Evolutionary conservation across 441 rosid species (phyloP).

Genomic region (Pelargonium australe): DNA sequence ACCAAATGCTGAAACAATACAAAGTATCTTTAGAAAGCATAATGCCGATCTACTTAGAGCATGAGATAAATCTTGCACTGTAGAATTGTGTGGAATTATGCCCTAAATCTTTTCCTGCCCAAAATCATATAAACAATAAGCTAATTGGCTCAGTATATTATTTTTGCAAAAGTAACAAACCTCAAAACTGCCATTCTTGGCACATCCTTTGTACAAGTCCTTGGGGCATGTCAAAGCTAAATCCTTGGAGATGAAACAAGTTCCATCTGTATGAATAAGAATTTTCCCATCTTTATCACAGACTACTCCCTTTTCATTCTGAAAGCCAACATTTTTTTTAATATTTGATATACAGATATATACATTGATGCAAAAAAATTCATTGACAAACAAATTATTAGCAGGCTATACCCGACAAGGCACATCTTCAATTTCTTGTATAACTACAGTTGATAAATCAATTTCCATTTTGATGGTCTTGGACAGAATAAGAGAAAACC

Average conservation of each 20-base stretch:
- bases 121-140: neutral
- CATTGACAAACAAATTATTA: conserved; percentile 4
- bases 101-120: neutral
- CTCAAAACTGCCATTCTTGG: conserved; percentile 24
- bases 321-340: conserved; percentile 8
- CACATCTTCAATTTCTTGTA: conserved; percentile 32
- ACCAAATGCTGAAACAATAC: neutral
- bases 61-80: neutral
- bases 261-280: conserved; percentile 65
- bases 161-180: conserved; percentile 29
- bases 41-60: neutral
- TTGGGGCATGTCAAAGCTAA: conserved; percentile 55
- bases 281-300: conserved; percentile 35
- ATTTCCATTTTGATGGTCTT: conserved; percentile 47
- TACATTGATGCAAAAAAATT: neutral
- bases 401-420: conserved; percentile 42
- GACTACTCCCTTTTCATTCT: conserved; percentile 43
- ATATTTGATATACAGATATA: neutral
- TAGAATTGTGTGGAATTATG: neutral
- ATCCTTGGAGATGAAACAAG: conserved; percentile 73
- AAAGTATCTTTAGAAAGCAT: neutral
- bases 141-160: neutral
- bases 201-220: conserved; percentile 9
- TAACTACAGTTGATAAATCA: conserved; percentile 29
- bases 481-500: conserved; percentile 68